phyloP scores from a whole-genome alignment of 2,329 filamentous ascomycete genomes.

The Chaetomiaceae sp. region DNA sequence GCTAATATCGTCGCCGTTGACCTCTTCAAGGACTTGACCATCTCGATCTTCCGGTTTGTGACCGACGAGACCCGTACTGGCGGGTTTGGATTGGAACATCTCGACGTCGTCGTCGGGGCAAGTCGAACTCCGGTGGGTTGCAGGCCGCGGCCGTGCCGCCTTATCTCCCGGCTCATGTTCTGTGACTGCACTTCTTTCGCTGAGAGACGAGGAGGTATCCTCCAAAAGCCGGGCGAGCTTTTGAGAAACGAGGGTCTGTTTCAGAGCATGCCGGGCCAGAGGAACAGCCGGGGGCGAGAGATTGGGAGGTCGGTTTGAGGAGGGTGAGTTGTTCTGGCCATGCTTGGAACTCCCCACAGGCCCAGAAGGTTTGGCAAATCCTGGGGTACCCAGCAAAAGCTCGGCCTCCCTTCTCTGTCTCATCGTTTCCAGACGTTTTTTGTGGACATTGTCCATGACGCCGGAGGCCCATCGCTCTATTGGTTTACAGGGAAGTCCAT shows the following conservation, averaged over 20 bases:
- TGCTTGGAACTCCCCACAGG: not conserved
- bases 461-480: slow-evolving; percentile 25
- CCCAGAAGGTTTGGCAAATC: not conserved
- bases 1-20: too few relatives aligned
- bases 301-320: not conserved
- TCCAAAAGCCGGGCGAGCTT: not conserved
- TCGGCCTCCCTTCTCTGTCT: slow-evolving; percentile 9
- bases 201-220: not conserved
- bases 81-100: too few relatives aligned
- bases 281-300: not conserved
- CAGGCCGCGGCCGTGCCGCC: not conserved
- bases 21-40: not conserved
- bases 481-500: slow-evolving; percentile 8
- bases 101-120: too few relatives aligned
- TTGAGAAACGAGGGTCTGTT: not conserved
- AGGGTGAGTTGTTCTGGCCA: not conserved
- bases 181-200: too few relatives aligned
- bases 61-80: too few relatives aligned
- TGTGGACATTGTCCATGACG: slow-evolving; percentile 19
- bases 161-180: too few relatives aligned
- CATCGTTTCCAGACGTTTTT: slow-evolving; percentile 19
- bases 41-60: too few relatives aligned
- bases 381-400: not conserved
- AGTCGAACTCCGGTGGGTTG: too few relatives aligned
- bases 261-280: not conserved